Base-by-base conservation (phyloP, 2,329 filamentous ascomycete species). In the Verticillium albo-atrum region DNA sequence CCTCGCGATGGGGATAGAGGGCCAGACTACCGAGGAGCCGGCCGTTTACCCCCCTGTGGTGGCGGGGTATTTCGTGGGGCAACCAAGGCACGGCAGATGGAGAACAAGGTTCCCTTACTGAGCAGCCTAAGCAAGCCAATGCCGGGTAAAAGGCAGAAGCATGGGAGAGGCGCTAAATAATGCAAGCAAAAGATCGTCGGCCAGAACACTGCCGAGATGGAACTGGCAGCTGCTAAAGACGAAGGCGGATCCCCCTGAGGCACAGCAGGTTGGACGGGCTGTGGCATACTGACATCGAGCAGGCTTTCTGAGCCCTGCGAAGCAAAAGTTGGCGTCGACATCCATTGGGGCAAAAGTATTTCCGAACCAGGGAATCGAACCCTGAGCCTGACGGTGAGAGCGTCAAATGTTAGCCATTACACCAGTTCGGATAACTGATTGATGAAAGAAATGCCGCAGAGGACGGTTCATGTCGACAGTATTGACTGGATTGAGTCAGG, bases 341-440 rank as follows among this genome's bases (percentile, higher is more conserved):
- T 10, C 30, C 14, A 9, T 3, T 14, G 14, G 30, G n/a, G 20
- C 20, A 32, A 54, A 32, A 25, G 7, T 20, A 34, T 23, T 53
- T 54, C 52, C 52, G 52, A 32, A 54, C 28, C 52, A 32, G 52
- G 52, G 52, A 54, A 54, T 54, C 30, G 52, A 54, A 54, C 52
- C 52, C 52, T 32, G 52, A 54, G 52, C 52, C 52, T 54, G 52
- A 32, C 52, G 52, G 28, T 54, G 52, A 54, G 52, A 54, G 52
- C 52, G 52, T 32, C 52, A 54, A 54, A 54, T 54, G 52, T 54
- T 54, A 32, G 30, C 52, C 52, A 54, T 54, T 54, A 54, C 52
- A 54, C 52, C 52, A 54, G 28, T 54, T 32, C 52, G 52, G 52
- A 54, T 25, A 23, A 23, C 30, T 34, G 52, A 14, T 32, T 34